A percentile compares a stretch with the other conserved stretches of the same genome.
Conservation (phyloP, 1,284 basidiomycete genomes). For the Ustilago tritici region DNA sequence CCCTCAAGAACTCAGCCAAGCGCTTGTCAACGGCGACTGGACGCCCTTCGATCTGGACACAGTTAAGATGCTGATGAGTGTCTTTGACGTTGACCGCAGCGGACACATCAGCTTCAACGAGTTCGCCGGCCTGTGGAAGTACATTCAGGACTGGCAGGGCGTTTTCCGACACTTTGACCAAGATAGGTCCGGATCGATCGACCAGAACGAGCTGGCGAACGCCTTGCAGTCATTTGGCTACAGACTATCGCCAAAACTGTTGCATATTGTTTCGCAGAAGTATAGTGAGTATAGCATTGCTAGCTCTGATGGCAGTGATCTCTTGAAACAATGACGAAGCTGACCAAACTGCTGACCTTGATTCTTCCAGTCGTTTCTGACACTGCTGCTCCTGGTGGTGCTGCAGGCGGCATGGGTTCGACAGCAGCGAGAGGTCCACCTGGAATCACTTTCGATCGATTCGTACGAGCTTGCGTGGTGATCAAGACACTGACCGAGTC, state of each 20-base stretch:
- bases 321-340: not conserved
- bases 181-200: conserved; percentile 56
- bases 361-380: conserved; percentile 26
- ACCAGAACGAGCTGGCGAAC: conserved; percentile 54
- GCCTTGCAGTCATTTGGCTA: conserved; percentile 61
- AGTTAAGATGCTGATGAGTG: conserved; percentile 65
- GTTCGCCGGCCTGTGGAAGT: conserved; percentile 60
- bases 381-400: conserved; percentile 13
- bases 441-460: conserved; percentile 58
- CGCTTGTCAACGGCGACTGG: conserved; percentile 65
- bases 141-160: conserved; percentile 64
- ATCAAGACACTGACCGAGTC: conserved; percentile 62
- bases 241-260: conserved; percentile 53
- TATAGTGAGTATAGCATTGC: conserved; percentile 53
- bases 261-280: conserved; percentile 57
- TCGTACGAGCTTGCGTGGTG: conserved; percentile 58
- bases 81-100: conserved; percentile 61
- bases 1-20: conserved; percentile 57
- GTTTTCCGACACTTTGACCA: conserved; percentile 62
- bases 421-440: conserved; percentile 14
- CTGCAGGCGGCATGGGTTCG: conserved; percentile 39
- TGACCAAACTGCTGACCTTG: conserved; percentile 33
- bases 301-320: not conserved
- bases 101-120: conserved; percentile 65
- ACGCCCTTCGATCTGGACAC: conserved; percentile 59